phyloP scores from a whole-genome alignment of 2,329 filamentous ascomycete species.

The Bipolaris bicolor region DNA sequence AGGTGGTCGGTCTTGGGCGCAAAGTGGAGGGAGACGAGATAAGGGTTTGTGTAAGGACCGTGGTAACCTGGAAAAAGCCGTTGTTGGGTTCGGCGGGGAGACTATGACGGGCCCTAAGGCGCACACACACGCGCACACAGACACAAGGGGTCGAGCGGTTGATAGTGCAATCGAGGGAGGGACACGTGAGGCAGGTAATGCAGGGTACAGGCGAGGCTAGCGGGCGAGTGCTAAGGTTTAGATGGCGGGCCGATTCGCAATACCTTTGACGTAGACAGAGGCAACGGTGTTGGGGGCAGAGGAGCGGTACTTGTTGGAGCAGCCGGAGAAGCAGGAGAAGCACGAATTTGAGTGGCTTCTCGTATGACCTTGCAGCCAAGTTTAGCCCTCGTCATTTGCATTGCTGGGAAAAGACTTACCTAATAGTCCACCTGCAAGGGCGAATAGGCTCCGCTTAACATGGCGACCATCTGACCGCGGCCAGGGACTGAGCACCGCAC shows the following conservation, averaged over 20 bases:
- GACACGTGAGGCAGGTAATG: slow-evolving; percentile 38
- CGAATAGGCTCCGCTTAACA: slow-evolving; percentile 45
- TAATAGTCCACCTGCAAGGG: slow-evolving; percentile 40
- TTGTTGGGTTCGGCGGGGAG: slow-evolving; percentile 30
- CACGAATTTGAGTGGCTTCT: slow-evolving; percentile 23
- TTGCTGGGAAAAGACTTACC: slow-evolving; percentile 40
- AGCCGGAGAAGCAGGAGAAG: slow-evolving; percentile 47
- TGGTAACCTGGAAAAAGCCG: slow-evolving; percentile 16
- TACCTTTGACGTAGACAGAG: slow-evolving; percentile 15
- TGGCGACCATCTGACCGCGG: slow-evolving; percentile 34
- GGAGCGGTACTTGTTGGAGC: slow-evolving; percentile 18
- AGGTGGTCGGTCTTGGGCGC: slow-evolving; percentile 15
- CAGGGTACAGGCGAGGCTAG: slow-evolving; percentile 26
- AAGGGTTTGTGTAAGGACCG: slow-evolving; percentile 28
- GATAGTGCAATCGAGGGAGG: slow-evolving; percentile 22
- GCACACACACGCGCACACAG: not conserved
- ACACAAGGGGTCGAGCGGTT: slow-evolving; percentile 13
- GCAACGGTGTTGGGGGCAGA: slow-evolving; percentile 5
- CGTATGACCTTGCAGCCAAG: slow-evolving; percentile 35
- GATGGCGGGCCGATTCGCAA: slow-evolving; percentile 9
- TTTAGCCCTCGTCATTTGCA: slow-evolving; percentile 34
- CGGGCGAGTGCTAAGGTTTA: slow-evolving; percentile 9
- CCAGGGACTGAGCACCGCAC: slow-evolving; percentile 22
- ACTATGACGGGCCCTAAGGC: slow-evolving; percentile 16
- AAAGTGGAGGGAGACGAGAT: slow-evolving; percentile 25